Conservation (phyloP, 2,329 filamentous ascomycete species). For the Paecilomyces sp. region DNA sequence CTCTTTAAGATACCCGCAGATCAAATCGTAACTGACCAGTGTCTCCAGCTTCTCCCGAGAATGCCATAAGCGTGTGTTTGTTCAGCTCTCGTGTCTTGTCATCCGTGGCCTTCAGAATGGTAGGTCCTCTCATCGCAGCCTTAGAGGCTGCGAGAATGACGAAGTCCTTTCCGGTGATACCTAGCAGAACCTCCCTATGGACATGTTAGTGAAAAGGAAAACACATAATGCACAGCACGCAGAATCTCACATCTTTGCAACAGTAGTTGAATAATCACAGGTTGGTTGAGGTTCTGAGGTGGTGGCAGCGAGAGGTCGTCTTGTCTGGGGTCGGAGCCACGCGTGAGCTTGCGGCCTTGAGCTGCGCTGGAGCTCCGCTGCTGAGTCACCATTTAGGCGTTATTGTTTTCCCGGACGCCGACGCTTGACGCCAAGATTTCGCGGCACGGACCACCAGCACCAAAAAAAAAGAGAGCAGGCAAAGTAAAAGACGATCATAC, state of each 20-base stretch:
- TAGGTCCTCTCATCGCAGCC: constrained; percentile 95
- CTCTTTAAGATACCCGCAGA: constrained; percentile 12
- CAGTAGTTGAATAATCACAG: constrained; percentile 4
- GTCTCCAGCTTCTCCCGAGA: constrained; percentile 91
- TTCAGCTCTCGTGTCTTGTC: constrained; percentile 94
- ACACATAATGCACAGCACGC: background rate
- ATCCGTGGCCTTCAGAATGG: constrained; percentile 88
- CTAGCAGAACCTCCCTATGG: constrained; percentile 88
- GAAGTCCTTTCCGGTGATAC: constrained; percentile 98
- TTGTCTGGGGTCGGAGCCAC: constrained; percentile 20
- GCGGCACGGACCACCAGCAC: constrained; percentile 20
- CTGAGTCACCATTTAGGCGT: constrained; percentile 10
- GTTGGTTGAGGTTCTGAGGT: constrained; percentile 10
- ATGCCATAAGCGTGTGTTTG: constrained; percentile 90
- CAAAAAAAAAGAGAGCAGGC: constrained; percentile 27
- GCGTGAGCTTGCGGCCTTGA: constrained; percentile 35
- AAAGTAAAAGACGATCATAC: background rate
- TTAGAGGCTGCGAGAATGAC: constrained; percentile 96
- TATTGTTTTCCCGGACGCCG: constrained; percentile 7
- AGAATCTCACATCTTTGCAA: constrained; percentile 20
- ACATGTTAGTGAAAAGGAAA: background rate
- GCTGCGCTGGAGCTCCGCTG: constrained; percentile 17
- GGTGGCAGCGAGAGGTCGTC: constrained; percentile 5
- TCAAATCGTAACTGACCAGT: constrained; percentile 53
- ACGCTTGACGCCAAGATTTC: constrained; percentile 8